A percentile compares a stretch with the other conserved stretches of the same genome.
Conservation (phyloP, 768 basidiomycete species). For the Phaeotremella fagi region DNA sequence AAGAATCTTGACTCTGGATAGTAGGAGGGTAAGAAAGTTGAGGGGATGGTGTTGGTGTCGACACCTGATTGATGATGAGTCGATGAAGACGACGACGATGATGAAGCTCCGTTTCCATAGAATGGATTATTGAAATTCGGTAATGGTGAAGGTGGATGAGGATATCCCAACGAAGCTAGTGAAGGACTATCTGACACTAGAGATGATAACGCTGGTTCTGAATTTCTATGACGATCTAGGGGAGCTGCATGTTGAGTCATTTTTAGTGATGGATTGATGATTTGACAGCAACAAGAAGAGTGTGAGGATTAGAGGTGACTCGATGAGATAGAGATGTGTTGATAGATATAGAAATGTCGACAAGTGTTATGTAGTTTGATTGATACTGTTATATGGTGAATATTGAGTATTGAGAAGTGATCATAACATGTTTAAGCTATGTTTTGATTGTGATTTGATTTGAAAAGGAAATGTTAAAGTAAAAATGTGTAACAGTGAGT, state of each 20-base stretch:
- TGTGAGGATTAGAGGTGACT: no score
- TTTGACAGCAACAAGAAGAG: background rate
- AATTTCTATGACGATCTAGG: background rate
- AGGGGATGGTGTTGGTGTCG: background rate
- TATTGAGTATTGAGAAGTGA: no score
- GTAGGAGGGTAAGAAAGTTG: slow-evolving; percentile 1
- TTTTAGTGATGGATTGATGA: background rate
- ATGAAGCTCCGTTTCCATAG: background rate
- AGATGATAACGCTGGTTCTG: background rate
- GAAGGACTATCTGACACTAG: background rate
- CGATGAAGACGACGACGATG: background rate
- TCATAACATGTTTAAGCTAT: no score
- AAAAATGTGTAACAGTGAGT: no score
- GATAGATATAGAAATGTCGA: no score
- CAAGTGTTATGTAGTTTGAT: no score
- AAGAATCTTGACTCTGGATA: background rate
- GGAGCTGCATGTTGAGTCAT: background rate
- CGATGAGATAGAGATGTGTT: no score
- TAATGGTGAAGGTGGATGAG: background rate
- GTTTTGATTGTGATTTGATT: no score
- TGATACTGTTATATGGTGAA: no score
- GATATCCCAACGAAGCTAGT: background rate
- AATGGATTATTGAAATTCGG: background rate
- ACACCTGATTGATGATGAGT: background rate
- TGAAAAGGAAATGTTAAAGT: no score